A percentile compares a stretch with the other conserved stretches of the same genome.
phyloP scores from a whole-genome alignment of 2,329 filamentous ascomycete species.

The Botrytis tulipae region DNA sequence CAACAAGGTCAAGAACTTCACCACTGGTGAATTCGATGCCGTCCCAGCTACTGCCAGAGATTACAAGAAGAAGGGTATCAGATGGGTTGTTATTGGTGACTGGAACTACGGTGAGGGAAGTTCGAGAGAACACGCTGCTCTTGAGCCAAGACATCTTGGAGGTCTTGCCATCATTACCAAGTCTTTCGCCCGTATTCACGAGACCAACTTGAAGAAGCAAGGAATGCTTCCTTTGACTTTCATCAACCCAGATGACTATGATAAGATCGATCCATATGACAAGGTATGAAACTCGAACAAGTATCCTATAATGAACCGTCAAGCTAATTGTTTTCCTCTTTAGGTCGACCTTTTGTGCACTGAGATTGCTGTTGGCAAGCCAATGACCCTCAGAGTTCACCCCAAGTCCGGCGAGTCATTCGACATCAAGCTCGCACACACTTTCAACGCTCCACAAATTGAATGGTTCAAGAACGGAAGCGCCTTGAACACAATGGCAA shows the following conservation, averaged over 20 bases:
- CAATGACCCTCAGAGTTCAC: slow-evolving; percentile 87
- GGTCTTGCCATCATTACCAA: slow-evolving; percentile 95
- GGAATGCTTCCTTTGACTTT: slow-evolving; percentile 99
- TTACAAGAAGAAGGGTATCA: slow-evolving; percentile 96
- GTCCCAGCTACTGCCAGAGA: slow-evolving; percentile 94
- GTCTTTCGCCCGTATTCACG: slow-evolving; percentile 98
- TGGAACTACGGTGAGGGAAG: slow-evolving; percentile 99
- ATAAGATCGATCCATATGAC: slow-evolving; percentile 92
- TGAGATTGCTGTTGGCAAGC: slow-evolving; percentile 87
- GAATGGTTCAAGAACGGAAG: slow-evolving; percentile 99
- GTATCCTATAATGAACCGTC: not conserved
- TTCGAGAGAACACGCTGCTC: slow-evolving; percentile 96
- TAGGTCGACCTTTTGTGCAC: slow-evolving; percentile 81
- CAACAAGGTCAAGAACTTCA: slow-evolving; percentile 94
- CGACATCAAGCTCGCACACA: slow-evolving; percentile 84
- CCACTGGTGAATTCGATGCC: slow-evolving; percentile 78
- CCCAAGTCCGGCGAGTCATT: slow-evolving; percentile 81
- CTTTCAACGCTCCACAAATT: slow-evolving; percentile 96
- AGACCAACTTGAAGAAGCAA: slow-evolving; percentile 99
- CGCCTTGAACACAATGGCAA: slow-evolving; percentile 98
- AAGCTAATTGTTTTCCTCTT: not conserved
- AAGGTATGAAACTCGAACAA: slow-evolving; percentile 45
- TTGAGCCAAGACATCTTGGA: slow-evolving; percentile 95
- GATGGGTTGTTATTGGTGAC: slow-evolving; percentile 97
- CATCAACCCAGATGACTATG: slow-evolving; percentile 90